Percentiles rank a stretch among this genome's conserved stretches.
These are phyloP conservation scores for Vanrija sp. DNA, from an alignment of 1,284 basidiomycete genomes.

Conservation along the genomic window DNA sequence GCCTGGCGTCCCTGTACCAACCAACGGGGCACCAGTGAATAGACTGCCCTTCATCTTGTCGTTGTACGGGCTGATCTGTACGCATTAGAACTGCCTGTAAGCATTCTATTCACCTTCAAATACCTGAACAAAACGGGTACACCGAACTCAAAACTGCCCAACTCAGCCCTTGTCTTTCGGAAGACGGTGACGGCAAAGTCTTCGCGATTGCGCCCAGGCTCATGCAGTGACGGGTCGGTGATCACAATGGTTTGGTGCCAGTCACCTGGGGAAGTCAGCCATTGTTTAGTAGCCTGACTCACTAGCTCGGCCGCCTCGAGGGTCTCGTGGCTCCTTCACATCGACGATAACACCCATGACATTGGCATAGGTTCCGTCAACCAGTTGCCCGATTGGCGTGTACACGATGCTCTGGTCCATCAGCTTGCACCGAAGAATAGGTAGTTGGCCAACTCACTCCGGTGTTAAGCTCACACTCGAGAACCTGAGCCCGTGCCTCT, in stretches of 20 bases:
- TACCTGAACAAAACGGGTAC: slow-evolving; percentile 22
- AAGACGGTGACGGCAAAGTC: slow-evolving; percentile 32
- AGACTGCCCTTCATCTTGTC: slow-evolving; percentile 29
- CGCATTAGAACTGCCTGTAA: neutral
- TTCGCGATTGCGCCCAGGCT: slow-evolving; percentile 13
- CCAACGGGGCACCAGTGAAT: slow-evolving; percentile 10
- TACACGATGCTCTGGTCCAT: slow-evolving; percentile 2
- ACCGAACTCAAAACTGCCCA: slow-evolving; percentile 13
- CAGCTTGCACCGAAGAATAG: neutral
- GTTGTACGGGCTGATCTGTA: slow-evolving; percentile 16
- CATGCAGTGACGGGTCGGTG: slow-evolving; percentile 24
- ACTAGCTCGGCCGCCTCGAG: neutral
- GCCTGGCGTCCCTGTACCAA: neutral
- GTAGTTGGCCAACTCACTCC: neutral
- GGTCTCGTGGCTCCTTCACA: neutral
- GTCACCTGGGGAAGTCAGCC: slow-evolving; percentile 12
- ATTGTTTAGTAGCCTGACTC: neutral
- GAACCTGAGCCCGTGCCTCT: too few relatives aligned
- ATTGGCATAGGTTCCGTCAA: neutral
- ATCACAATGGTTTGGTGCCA: slow-evolving; percentile 20
- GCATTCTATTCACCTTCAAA: slow-evolving; percentile 12
- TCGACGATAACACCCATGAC: slow-evolving; percentile 16
- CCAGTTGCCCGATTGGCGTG: slow-evolving; percentile 6
- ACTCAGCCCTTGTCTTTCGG: slow-evolving; percentile 8
- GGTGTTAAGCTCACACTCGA: neutral